Evolutionary conservation across 768 basidiomycete genomes (phyloP).

Genomic region (Lactarius hatsudake): DNA sequence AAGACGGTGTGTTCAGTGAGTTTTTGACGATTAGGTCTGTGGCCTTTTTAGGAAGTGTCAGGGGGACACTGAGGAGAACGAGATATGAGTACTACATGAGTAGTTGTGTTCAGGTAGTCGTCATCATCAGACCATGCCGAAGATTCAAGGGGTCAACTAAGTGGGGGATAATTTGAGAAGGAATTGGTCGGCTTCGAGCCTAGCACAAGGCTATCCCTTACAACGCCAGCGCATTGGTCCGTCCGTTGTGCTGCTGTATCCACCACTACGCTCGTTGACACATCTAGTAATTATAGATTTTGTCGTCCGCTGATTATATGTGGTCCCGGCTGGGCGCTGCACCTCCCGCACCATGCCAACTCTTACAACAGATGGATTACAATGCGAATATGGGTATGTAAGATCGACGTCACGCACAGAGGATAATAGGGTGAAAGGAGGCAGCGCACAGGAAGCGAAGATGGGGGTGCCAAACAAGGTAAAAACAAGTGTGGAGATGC

Average conservation of each 20-base stretch:
- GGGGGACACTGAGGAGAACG: no score
- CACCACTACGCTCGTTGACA: conserved; percentile 12
- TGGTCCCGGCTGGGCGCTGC: conserved; percentile 8
- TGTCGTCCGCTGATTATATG: conserved; percentile 19
- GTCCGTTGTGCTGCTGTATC: neutral
- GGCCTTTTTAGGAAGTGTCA: no score
- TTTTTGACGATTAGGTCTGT: no score
- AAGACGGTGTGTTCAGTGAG: no score
- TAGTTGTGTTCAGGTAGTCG: no score
- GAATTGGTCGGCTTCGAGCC: no score
- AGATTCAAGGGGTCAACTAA: no score
- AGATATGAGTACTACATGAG: no score
- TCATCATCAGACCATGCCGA: no score
- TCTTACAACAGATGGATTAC: conserved; percentile 24
- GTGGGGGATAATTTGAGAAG: no score
- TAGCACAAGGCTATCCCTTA: neutral
- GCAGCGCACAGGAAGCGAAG: conserved; percentile 16
- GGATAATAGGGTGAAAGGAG: neutral
- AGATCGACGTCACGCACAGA: conserved; percentile 13
- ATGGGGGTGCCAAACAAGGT: neutral
- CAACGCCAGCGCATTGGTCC: neutral
- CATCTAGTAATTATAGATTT: conserved; percentile 17
- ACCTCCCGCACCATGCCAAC: conserved; percentile 5
- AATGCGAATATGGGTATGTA: conserved; percentile 20
- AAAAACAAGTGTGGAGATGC: neutral